Evolutionary conservation across 148 eudicot species (phyloP).

Genomic region (Rhododendron ovatum): DNA sequence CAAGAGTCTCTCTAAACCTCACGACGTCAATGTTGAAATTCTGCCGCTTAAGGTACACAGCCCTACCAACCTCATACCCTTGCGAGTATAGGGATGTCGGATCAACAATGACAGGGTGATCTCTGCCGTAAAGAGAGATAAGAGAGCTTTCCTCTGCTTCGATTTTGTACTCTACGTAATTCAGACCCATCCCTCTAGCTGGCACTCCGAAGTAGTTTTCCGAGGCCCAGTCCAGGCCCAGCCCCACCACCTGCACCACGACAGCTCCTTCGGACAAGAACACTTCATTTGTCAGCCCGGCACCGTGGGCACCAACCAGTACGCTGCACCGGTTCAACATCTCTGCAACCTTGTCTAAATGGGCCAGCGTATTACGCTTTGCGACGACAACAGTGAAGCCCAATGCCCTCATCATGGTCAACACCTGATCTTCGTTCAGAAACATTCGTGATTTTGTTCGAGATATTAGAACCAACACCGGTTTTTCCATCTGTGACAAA

Average conservation of each 20-base stretch:
- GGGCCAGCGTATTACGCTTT: too few relatives aligned
- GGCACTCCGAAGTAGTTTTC: conserved; percentile 33
- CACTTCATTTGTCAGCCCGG: conserved; percentile 45
- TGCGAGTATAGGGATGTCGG: not conserved
- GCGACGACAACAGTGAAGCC: too few relatives aligned
- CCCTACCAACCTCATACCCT: conserved; percentile 18
- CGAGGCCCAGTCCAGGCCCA: conserved; percentile 48
- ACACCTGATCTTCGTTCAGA: too few relatives aligned
- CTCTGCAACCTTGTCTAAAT: conserved; percentile 8
- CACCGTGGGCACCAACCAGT: conserved; percentile 54
- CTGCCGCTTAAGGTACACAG: conserved; percentile 43
- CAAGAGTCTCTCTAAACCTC: conserved; percentile 39
- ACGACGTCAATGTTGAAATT: conserved; percentile 35
- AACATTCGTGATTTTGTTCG: not conserved
- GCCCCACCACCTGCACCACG: conserved; percentile 31
- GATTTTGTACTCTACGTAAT: conserved; percentile 45
- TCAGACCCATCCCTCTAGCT: conserved; percentile 34
- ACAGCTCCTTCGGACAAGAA: conserved; percentile 49
- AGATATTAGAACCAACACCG: not conserved
- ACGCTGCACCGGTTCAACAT: conserved; percentile 46
- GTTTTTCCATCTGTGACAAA: not conserved
- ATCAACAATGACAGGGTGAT: conserved; percentile 32
- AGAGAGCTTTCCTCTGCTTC: conserved; percentile 52
- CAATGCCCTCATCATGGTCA: too few relatives aligned
- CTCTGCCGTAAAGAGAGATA: conserved; percentile 27